Conservation (phyloP, 805 yeast genomes). For the Candida morakotiae region DNA sequence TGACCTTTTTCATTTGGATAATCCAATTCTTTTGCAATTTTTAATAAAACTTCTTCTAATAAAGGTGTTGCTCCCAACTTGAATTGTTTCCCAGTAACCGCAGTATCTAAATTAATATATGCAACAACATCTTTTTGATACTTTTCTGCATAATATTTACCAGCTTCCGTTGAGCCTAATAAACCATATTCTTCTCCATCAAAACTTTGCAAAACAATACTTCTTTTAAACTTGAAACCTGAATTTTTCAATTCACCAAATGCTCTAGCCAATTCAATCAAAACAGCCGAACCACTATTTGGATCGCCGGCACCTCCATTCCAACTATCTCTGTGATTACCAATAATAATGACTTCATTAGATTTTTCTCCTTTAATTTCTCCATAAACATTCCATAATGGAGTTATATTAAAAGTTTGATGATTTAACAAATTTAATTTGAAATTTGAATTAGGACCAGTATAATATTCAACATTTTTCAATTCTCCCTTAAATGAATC, state of each 20-base stretch:
- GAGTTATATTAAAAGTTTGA: slow-evolving; percentile 37
- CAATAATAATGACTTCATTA: slow-evolving; percentile 39
- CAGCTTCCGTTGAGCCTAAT: slow-evolving; percentile 54
- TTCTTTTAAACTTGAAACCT: slow-evolving; percentile 37
- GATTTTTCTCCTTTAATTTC: slow-evolving; percentile 37
- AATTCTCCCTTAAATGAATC: slow-evolving; percentile 38
- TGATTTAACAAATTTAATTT: slow-evolving; percentile 38
- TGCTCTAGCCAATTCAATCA: slow-evolving; percentile 41
- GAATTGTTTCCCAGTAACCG: slow-evolving; percentile 50
- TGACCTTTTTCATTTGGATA: slow-evolving; percentile 36
- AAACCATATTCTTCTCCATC: slow-evolving; percentile 50
- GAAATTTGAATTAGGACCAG: slow-evolving; percentile 35
- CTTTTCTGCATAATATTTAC: slow-evolving; percentile 41
- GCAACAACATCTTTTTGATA: slow-evolving; percentile 44
- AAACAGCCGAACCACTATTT: slow-evolving; percentile 40
- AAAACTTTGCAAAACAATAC: slow-evolving; percentile 34
- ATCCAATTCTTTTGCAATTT: slow-evolving; percentile 45
- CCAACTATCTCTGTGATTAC: slow-evolving; percentile 47
- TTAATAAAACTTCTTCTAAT: slow-evolving; percentile 39
- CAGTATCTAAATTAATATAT: slow-evolving; percentile 49
- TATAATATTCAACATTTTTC: slow-evolving; percentile 34
- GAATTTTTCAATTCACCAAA: slow-evolving; percentile 32
- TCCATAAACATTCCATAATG: slow-evolving; percentile 41
- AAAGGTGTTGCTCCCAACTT: slow-evolving; percentile 53
- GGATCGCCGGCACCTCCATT: slow-evolving; percentile 49